Evolutionary conservation across 1,139 yeast genomes (phyloP), one percentile per base, ranked within the genome.

Genomic region (Taiozyma sp.): DNA sequence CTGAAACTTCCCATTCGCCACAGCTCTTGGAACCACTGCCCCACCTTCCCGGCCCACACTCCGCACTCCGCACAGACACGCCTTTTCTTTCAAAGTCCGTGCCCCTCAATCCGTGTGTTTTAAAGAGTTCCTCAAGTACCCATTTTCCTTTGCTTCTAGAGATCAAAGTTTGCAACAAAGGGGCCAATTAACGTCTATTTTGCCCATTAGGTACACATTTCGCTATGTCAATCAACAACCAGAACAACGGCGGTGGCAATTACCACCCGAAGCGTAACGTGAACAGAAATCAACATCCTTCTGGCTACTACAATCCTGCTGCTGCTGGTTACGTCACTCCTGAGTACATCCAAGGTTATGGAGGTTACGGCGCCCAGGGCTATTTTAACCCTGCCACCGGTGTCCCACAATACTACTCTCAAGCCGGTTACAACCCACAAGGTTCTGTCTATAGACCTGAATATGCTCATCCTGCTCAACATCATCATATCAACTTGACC

Each of bases 401-500:
- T 32, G 32, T n/a, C 27, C 45, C 16, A 43, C 36, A 29, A n/a
- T 27, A 28, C 29, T 27, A 39, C 4, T 39, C 42, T 2, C 47
- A 45, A 45, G 43, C 24, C 16, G 27, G 24, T 10, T 45, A 45
- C 16, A 16, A 2, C n/a, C 44, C 44, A 16, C 44, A 22, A 8
- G 43, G 43, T 24, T 22, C 28, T 4, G 29, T 23, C 16, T 40
- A 40, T 12, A 40, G 43, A 40, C 27, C 43, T 40, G 43, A 40
- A 16, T 22, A 22, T 13, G 29, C 14, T 9, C 16, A 16, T 42
- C 29, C 27, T 12, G 29, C 43, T 29, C 40, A 24, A 24, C 27
- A 52, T 16, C 61, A 59, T 39, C 58, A 54, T 14, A 45, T 60
- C 40, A 55, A 57, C 23, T 44, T 61, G 8, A 61, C 65, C 7